Percentiles rank a stretch among this genome's conserved stretches.
These are phyloP conservation scores for Exophiala sideris DNA, from an alignment of 2,329 filamentous ascomycete species.

Conservation along the genomic window DNA sequence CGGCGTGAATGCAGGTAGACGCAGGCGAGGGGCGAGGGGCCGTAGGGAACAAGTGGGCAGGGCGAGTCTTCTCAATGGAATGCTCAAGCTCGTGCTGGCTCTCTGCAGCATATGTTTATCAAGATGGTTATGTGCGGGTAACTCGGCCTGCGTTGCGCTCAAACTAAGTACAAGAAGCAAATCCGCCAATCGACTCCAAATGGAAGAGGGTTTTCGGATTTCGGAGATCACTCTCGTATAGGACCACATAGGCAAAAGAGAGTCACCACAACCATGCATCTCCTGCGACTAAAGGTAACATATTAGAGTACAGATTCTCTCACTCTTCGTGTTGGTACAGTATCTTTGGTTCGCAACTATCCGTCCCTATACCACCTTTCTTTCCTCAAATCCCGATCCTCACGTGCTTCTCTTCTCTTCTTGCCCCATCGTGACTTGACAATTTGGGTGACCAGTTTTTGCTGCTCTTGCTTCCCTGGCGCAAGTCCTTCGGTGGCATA, in stretches of 20 bases:
- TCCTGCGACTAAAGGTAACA: not conserved
- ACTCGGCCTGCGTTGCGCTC: not conserved
- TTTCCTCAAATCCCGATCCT: conserved; percentile 59
- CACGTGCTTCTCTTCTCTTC: conserved; percentile 57
- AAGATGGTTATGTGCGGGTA: conserved; percentile 5
- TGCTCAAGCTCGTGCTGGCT: conserved; percentile 5
- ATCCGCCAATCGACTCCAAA: not conserved
- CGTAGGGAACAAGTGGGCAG: conserved; percentile 1
- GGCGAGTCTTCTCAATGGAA: not conserved
- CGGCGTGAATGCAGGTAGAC: conserved; percentile 1
- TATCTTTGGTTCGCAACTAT: conserved; percentile 32
- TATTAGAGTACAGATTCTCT: not conserved
- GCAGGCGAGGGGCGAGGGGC: conserved; percentile 1
- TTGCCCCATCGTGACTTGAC: conserved; percentile 60
- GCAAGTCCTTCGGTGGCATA: conserved; percentile 54
- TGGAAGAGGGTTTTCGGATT: conserved; percentile 2
- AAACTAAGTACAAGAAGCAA: conserved; percentile 1
- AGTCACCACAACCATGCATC: not conserved
- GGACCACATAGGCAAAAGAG: not conserved
- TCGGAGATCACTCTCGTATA: conserved; percentile 4
- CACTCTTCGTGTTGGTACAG: not conserved
- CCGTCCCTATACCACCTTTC: conserved; percentile 59
- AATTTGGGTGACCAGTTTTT: conserved; percentile 48
- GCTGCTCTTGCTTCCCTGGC: conserved; percentile 46
- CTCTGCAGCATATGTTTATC: conserved; percentile 13